Evolutionary conservation across 2,329 filamentous ascomycete genomes (phyloP).

Genomic region (Geosmithia putterillii): DNA sequence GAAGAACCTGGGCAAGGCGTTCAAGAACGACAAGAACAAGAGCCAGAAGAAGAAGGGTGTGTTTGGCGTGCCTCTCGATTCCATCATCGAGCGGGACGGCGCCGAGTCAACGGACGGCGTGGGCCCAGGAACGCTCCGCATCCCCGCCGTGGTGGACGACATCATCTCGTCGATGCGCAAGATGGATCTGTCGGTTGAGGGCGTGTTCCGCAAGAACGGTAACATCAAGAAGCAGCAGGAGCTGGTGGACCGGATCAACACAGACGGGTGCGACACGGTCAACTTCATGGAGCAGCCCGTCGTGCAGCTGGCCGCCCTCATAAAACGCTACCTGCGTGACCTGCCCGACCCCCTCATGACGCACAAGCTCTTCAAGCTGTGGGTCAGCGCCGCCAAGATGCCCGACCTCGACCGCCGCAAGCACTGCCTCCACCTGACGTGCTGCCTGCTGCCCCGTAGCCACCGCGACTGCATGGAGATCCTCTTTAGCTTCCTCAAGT

Average conservation of each 20-base stretch:
- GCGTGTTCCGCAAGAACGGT: conserved; percentile 97
- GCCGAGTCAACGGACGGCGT: conserved; percentile 97
- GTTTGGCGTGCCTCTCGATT: conserved; percentile 80
- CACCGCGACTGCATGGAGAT: conserved; percentile 94
- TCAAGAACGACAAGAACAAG: conserved; percentile 74
- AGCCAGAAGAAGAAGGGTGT: conserved; percentile 81
- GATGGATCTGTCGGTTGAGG: conserved; percentile 98
- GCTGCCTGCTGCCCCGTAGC: conserved; percentile 82
- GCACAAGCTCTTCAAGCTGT: conserved; percentile 85
- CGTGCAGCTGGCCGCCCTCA: conserved; percentile 81
- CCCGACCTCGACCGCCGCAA: conserved; percentile 69
- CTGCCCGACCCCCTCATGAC: conserved; percentile 91
- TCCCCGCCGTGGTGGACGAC: conserved; percentile 92
- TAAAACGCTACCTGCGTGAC: conserved; percentile 92
- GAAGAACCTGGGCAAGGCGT: conserved; percentile 96
- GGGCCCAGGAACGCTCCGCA: conserved; percentile 77
- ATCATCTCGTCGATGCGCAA: conserved; percentile 89
- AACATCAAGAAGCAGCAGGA: conserved; percentile 93
- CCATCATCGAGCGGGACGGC: conserved; percentile 83
- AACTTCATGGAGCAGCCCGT: conserved; percentile 82
- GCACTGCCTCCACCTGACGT: conserved; percentile 78
- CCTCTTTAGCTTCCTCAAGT: conserved; percentile 90
- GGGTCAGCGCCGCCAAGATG: conserved; percentile 83
- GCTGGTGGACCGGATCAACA: conserved; percentile 74
- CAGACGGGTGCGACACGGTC: conserved; percentile 70